These are phyloP conservation scores for Ambrosiella beaveri DNA, from an alignment of 2,329 filamentous ascomycete genomes.

Conservation along the genomic window DNA sequence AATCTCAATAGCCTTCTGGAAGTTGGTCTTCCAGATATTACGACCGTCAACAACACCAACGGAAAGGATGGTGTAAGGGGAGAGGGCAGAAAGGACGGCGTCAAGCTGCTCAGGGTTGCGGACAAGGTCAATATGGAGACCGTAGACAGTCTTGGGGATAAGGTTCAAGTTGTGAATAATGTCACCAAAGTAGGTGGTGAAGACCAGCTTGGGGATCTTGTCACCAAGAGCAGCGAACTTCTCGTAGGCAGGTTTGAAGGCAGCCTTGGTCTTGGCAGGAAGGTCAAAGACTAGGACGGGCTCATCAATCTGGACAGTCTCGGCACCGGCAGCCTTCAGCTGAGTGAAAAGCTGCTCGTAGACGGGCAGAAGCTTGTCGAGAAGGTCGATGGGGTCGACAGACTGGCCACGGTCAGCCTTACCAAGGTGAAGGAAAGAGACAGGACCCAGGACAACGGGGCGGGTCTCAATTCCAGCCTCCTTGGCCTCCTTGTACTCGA, in stretches of 20 bases:
- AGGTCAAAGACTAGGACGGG: constrained; percentile 92
- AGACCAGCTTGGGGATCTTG: constrained; percentile 71
- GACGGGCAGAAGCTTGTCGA: constrained; percentile 83
- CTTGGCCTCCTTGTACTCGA: constrained; percentile 94
- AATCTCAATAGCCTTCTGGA: constrained; percentile 81
- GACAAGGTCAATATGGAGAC: constrained; percentile 87
- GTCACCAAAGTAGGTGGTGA: constrained; percentile 98
- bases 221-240: constrained; percentile 60
- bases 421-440: constrained; percentile 92
- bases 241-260: constrained; percentile 96
- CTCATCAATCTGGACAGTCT: constrained; percentile 97
- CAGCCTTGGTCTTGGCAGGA: constrained; percentile 73
- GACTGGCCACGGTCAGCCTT: constrained; percentile 95
- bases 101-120: constrained; percentile 96
- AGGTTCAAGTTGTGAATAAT: constrained; percentile 97
- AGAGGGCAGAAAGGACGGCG: constrained; percentile 64
- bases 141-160: constrained; percentile 63
- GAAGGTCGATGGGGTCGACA: constrained; percentile 82
- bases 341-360: constrained; percentile 85
- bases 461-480: constrained; percentile 84
- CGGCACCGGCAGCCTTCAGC: constrained; percentile 90
- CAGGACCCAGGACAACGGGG: constrained; percentile 85
- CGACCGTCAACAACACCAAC: constrained; percentile 94
- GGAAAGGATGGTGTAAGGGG: constrained; percentile 77
- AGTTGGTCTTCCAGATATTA: constrained; percentile 99